phyloP scores from a whole-genome alignment of 169 alveolate species.

The Neospora caninum region DNA sequence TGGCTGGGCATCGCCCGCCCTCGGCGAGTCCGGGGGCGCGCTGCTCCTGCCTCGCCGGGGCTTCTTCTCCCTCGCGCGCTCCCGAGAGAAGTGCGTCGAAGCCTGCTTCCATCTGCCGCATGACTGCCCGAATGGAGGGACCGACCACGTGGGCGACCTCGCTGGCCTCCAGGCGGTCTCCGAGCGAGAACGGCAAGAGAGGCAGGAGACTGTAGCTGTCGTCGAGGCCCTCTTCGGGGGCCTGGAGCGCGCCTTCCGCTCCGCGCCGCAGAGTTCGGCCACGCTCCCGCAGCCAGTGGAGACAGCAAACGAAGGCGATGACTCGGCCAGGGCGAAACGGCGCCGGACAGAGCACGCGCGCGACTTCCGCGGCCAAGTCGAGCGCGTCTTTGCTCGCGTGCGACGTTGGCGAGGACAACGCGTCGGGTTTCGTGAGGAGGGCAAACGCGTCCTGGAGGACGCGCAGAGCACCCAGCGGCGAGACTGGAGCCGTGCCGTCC shows the following conservation, averaged over 20 bases:
- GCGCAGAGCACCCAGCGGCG: not conserved
- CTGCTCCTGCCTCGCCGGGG: too few relatives aligned
- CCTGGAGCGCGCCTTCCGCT: not conserved
- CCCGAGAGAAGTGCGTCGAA: not conserved
- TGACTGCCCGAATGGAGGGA: not conserved
- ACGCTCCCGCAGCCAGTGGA: slow-evolving; percentile 6
- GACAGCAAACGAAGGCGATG: not conserved
- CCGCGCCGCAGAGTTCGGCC: not conserved
- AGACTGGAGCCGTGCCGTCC: not conserved
- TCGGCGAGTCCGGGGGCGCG: too few relatives aligned
- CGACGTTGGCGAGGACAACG: not conserved
- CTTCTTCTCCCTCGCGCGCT: not conserved
- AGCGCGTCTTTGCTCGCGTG: not conserved
- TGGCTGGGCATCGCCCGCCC: too few relatives aligned
- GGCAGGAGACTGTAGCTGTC: not conserved
- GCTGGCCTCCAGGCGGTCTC: not conserved
- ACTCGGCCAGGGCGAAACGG: not conserved
- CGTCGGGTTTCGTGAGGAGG: not conserved
- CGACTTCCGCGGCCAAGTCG: not conserved
- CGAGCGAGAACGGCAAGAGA: not conserved
- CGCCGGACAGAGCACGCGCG: not conserved
- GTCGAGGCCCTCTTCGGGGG: not conserved
- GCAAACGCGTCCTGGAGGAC: not conserved
- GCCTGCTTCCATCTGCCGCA: not conserved
- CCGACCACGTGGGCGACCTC: not conserved